Evolutionary conservation across 352 stramenopile genomes (phyloP), one percentile per base, ranked within the genome.

Genomic region (Pythium chondricola): DNA sequence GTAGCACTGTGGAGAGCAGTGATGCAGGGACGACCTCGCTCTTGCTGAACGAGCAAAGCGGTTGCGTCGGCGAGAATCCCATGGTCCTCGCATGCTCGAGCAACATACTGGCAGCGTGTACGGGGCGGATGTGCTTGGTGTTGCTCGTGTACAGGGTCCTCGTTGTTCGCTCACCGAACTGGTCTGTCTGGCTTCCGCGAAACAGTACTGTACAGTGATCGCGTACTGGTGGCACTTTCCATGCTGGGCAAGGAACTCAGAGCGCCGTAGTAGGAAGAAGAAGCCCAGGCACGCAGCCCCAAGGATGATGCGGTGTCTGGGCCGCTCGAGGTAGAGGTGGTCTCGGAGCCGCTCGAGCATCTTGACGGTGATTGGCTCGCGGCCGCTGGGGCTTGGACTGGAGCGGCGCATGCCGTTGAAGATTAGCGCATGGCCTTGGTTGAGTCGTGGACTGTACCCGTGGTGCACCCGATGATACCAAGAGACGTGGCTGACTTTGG

Each of bases 271-370:
- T n/a, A 48, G 36, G 25, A 60, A 53, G 52, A 43, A 61, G 31
- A 54, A 61, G 44, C 52, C 45, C 52, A 61, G 22, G 13, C 42
- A 24, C 52, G 52, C 39, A 61, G 52, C 52, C 52, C 52, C 52
- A 35, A 13, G 27, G 46, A 61, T 54, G 44, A 61, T 31, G 24
- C 55, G 39, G 58, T 48, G 18, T 32, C 69, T 14, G 42, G 48
- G 10, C 31, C 44, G 24, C 17, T 38, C 49, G n/a, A 58, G 26
- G 31, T 58, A 17, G 11, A 52, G n/a, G 7, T 24, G 22, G 1
- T 0, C 11, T 6, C 5, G 3, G 17, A 62, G 42, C 1, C 14
- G 5, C 1, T n/a, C 13, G 9, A 56, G 36, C 36, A 55, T 55
- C 11, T 11, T 5, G 45, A 43, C 8, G 3, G 52, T 50, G 40